Conservation (phyloP, 805 yeast species). For the Wickerhamiella hasegawae region DNA sequence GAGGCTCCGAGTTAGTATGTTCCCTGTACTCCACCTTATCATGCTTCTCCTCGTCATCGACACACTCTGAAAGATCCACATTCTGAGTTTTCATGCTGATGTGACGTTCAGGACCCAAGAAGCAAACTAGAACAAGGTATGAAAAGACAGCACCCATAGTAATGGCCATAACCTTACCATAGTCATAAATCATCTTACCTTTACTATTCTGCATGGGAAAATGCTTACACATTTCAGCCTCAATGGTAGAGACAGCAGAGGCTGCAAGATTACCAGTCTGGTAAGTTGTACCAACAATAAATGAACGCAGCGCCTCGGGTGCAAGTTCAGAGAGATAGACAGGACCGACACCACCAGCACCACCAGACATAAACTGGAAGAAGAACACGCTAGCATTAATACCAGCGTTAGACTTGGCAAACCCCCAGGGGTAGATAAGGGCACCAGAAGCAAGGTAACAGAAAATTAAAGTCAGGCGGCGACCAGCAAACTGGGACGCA, state of each 20-base stretch:
- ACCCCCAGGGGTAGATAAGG: conserved; percentile 47
- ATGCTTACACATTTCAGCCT: conserved; percentile 40
- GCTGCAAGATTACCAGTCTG: conserved; percentile 63
- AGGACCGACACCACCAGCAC: conserved; percentile 62
- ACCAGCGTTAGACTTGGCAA: conserved; percentile 27
- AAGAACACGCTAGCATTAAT: conserved; percentile 47
- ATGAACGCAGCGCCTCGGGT: conserved; percentile 46
- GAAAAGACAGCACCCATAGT: conserved; percentile 52
- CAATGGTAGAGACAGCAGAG: conserved; percentile 56
- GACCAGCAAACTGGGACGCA: conserved; percentile 39
- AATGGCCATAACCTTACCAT: conserved; percentile 57
- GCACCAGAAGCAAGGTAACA: conserved; percentile 42
- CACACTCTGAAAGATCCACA: neutral
- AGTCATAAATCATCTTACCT: conserved; percentile 30
- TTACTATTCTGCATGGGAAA: conserved; percentile 35
- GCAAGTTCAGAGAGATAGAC: conserved; percentile 50
- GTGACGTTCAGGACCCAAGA: conserved; percentile 40
- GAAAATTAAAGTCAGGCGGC: conserved; percentile 39
- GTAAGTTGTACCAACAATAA: conserved; percentile 45
- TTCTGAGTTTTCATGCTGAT: conserved; percentile 11
- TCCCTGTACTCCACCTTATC: neutral
- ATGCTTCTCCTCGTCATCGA: conserved; percentile 3
- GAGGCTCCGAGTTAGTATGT: neutral
- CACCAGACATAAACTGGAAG: conserved; percentile 50
- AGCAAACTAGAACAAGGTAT: conserved; percentile 30